Evolutionary conservation across 495 filamentous ascomycete genomes (phyloP).

Genomic region (Daldinia bambusicola): DNA sequence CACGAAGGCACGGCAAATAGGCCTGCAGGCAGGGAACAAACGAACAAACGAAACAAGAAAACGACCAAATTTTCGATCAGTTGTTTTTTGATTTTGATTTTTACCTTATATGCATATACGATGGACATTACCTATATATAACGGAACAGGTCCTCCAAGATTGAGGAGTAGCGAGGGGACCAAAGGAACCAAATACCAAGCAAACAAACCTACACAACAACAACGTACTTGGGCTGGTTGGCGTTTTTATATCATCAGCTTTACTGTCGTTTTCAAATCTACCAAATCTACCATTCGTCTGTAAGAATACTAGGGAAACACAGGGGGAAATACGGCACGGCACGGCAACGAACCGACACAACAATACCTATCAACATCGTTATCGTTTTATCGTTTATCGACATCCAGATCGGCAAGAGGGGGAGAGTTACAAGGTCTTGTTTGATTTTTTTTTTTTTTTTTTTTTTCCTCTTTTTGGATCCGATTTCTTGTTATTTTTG

Average conservation of each 20-base stretch:
- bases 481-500: neutral
- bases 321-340: constrained; percentile 1
- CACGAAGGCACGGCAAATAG: neutral
- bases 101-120: neutral
- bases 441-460: neutral
- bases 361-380: neutral
- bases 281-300: neutral
- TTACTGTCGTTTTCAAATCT: neutral
- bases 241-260: neutral
- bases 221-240: neutral
- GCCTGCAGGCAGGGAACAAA: constrained; percentile 1
- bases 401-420: neutral
- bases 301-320: constrained; percentile 10
- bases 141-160: constrained; percentile 11
- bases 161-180: constrained; percentile 9
- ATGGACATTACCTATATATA: constrained; percentile 2
- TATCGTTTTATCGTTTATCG: neutral
- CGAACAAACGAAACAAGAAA: neutral
- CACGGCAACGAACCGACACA: no score
- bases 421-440: constrained; percentile 3
- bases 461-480: no score
- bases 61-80: neutral
- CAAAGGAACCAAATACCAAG: neutral
- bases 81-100: no score
- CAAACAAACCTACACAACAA: neutral